Evolutionary conservation across 2,329 filamentous ascomycete genomes (phyloP).

Genomic region (Whalleya microplaca): DNA sequence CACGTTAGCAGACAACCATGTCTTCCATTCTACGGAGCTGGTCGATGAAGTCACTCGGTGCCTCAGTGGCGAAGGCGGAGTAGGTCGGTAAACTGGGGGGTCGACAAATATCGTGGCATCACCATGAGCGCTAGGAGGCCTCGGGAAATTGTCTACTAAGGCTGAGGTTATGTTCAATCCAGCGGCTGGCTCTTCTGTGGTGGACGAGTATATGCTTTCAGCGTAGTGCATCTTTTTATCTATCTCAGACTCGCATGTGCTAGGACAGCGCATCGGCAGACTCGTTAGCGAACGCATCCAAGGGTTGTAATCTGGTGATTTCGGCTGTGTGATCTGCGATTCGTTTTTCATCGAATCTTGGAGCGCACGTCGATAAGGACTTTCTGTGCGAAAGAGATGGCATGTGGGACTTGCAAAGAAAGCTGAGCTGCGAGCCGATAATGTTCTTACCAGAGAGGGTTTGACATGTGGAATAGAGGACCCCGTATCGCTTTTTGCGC

Average conservation of each 20-base stretch:
- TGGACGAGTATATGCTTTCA: slow-evolving; percentile 55
- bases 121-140: slow-evolving; percentile 30
- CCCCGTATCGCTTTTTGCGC: not conserved
- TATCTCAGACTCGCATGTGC: slow-evolving; percentile 44
- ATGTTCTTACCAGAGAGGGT: slow-evolving; percentile 28
- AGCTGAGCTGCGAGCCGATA: slow-evolving; percentile 49
- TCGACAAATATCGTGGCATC: slow-evolving; percentile 42
- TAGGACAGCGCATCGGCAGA: slow-evolving; percentile 45
- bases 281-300: slow-evolving; percentile 48
- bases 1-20: slow-evolving; percentile 56
- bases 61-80: slow-evolving; percentile 24
- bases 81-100: slow-evolving; percentile 33
- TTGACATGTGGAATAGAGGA: slow-evolving; percentile 4
- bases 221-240: slow-evolving; percentile 45
- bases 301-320: slow-evolving; percentile 38
- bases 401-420: slow-evolving; percentile 57
- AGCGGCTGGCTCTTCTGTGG: slow-evolving; percentile 26
- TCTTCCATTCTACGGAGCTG: slow-evolving; percentile 55
- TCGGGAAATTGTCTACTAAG: slow-evolving; percentile 20
- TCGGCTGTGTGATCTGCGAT: slow-evolving; percentile 30
- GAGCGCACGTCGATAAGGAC: slow-evolving; percentile 58
- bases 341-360: slow-evolving; percentile 49
- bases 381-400: slow-evolving; percentile 57
- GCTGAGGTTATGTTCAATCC: slow-evolving; percentile 14
- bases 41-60: slow-evolving; percentile 38